These are phyloP conservation scores for Cryoendolithus antarcticus DNA, from an alignment of 2,329 filamentous ascomycete genomes.

Conservation along the genomic window DNA sequence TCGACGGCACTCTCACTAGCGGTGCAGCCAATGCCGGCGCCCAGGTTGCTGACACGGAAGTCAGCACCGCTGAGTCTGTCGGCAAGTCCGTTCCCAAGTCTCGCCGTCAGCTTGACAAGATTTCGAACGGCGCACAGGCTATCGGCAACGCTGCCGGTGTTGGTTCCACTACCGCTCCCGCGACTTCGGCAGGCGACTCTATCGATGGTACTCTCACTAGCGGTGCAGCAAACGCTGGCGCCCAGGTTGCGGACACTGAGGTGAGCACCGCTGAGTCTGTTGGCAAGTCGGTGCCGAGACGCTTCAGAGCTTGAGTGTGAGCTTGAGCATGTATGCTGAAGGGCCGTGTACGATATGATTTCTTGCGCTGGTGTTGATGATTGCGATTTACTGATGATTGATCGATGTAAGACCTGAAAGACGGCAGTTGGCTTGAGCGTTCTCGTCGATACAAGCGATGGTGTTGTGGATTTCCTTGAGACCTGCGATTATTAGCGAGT, in stretches of 20 bases:
- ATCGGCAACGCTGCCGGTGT: constrained; percentile 7
- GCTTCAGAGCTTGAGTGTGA: no score
- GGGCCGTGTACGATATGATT: no score
- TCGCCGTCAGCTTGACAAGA: constrained; percentile 15
- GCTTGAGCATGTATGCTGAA: no score
- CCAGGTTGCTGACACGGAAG: constrained; percentile 4
- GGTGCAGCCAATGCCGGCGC: constrained; percentile 7
- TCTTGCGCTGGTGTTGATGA: no score
- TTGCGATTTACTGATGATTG: no score
- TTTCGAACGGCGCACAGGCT: constrained; percentile 10
- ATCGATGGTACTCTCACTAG: constrained; percentile 10
- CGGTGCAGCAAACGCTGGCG: constrained; percentile 9
- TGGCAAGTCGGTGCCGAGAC: constrained; percentile 6
- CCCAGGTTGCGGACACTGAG: constrained; percentile 8
- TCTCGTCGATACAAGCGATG: no score
- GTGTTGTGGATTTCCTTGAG: no score
- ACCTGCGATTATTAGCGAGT: no score
- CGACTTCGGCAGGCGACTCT: constrained; percentile 5
- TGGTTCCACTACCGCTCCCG: constrained; percentile 4
- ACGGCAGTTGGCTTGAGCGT: no score
- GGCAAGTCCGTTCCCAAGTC: constrained; percentile 6
- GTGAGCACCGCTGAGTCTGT: constrained; percentile 8
- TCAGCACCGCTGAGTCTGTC: constrained; percentile 4
- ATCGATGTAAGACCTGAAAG: no score
- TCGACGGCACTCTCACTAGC: constrained; percentile 6